A percentile compares a stretch with the other conserved stretches of the same genome.
Conservation (phyloP, 345 rosid species). For the Eucalyptus melliodora region DNA sequence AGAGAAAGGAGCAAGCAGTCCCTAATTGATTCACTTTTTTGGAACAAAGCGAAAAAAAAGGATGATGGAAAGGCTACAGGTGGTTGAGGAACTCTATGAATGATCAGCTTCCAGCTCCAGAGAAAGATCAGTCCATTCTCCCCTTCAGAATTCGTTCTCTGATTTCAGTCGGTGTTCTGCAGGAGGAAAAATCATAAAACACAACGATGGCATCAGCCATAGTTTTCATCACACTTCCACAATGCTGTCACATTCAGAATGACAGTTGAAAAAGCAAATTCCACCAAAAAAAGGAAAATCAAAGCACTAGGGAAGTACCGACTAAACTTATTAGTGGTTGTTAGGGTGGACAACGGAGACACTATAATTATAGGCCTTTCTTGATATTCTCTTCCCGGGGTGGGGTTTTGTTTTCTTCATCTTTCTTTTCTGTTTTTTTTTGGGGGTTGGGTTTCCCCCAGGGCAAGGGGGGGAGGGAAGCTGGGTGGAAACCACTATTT, state of each 20-base stretch:
- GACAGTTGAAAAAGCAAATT: neutral
- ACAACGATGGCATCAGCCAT: neutral
- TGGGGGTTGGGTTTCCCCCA: no score
- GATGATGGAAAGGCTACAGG: neutral
- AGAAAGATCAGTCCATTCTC: constrained; percentile 68
- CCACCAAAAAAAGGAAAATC: neutral
- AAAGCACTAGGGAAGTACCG: neutral
- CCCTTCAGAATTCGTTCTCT: constrained; percentile 87
- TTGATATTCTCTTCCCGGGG: neutral
- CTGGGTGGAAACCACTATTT: no score
- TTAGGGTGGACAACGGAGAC: neutral
- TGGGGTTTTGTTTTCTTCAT: neutral
- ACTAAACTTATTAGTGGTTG: neutral
- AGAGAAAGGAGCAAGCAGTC: neutral
- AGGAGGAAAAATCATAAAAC: neutral
- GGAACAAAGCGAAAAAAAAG: neutral
- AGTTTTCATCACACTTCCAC: neutral
- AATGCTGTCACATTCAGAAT: neutral
- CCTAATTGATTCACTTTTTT: neutral
- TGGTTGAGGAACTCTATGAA: neutral
- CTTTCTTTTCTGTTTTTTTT: no score
- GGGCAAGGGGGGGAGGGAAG: rapidly evolving
- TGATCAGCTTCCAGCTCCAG: neutral
- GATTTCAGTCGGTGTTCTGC: constrained; percentile 83
- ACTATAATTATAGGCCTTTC: neutral